phyloP scores from a whole-genome alignment of 2,329 filamentous ascomycete species.

The Neopestalotiopsis rosae region DNA sequence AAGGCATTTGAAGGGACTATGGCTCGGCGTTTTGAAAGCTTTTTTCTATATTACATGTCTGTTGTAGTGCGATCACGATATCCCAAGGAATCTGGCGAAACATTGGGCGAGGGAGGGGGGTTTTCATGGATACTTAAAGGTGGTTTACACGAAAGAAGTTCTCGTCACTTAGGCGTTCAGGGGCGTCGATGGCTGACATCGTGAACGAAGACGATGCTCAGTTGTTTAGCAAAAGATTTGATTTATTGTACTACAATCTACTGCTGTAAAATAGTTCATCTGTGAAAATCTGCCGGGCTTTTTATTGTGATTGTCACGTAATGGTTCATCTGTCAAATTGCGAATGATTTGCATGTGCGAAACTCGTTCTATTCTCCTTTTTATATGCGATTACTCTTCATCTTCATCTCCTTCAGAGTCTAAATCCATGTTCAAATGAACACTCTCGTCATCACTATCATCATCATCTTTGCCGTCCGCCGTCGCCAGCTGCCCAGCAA shows the following conservation, averaged over 20 bases:
- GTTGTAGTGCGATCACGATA: neutral
- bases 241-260: neutral
- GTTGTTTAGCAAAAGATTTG: neutral
- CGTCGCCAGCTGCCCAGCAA: neutral
- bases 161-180: neutral
- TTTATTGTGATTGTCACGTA: neutral
- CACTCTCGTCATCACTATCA: constrained; percentile 55
- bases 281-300: neutral
- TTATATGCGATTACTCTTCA: neutral
- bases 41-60: neutral
- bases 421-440: constrained; percentile 65
- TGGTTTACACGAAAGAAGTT: neutral
- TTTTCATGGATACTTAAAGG: neutral
- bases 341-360: neutral
- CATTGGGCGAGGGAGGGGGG: neutral
- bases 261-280: neutral
- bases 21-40: neutral
- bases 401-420: constrained; percentile 37
- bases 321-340: neutral
- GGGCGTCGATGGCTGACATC: neutral
- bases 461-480: constrained; percentile 43
- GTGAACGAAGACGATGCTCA: neutral
- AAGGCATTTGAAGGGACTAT: neutral
- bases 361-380: neutral
- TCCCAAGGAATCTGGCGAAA: constrained; percentile 1